Evolutionary conservation across 2,329 filamentous ascomycete genomes (phyloP).

Genomic region (Acrodontium crateriforme): DNA sequence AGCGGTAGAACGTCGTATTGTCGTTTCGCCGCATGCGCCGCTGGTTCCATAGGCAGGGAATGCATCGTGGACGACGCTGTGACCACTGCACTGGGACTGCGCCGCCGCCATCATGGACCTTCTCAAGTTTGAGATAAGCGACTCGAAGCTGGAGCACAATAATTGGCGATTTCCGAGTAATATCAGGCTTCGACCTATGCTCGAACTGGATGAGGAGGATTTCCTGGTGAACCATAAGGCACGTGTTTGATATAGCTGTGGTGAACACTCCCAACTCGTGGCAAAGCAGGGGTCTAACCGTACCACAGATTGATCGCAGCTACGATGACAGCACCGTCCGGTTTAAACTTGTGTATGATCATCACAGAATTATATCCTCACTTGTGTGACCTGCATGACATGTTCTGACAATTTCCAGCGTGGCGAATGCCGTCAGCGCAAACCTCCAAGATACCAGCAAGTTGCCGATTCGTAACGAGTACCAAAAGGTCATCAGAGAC

Average conservation of each 20-base stretch:
- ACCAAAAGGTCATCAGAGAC: constrained; percentile 13
- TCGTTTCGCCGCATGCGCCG: too few species aligned
- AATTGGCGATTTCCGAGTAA: constrained; percentile 18
- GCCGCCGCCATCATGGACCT: constrained; percentile 11
- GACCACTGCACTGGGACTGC: too few species aligned
- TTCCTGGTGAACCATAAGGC: constrained; percentile 21
- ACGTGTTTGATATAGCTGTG: neutral
- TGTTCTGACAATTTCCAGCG: constrained; percentile 5
- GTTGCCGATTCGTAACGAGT: constrained; percentile 14
- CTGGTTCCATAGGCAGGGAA: too few species aligned
- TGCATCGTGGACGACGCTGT: too few species aligned
- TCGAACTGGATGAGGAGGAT: constrained; percentile 19
- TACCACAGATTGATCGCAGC: constrained; percentile 19
- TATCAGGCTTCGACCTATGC: constrained; percentile 17
- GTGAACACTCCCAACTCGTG: neutral
- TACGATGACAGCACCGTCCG: constrained; percentile 22
- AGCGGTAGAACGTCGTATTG: too few species aligned
- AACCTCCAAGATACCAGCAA: constrained; percentile 17
- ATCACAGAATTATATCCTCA: too few species aligned
- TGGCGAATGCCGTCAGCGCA: constrained; percentile 15
- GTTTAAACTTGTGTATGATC: constrained; percentile 20
- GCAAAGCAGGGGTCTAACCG: neutral
- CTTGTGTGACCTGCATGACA: constrained; percentile 1
- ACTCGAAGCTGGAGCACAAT: constrained; percentile 21
- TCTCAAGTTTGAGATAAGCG: constrained; percentile 18